A percentile compares a stretch with the other conserved stretches of the same genome.
phyloP scores from a whole-genome alignment of 345 rosid species.

The Brassica nigra region DNA sequence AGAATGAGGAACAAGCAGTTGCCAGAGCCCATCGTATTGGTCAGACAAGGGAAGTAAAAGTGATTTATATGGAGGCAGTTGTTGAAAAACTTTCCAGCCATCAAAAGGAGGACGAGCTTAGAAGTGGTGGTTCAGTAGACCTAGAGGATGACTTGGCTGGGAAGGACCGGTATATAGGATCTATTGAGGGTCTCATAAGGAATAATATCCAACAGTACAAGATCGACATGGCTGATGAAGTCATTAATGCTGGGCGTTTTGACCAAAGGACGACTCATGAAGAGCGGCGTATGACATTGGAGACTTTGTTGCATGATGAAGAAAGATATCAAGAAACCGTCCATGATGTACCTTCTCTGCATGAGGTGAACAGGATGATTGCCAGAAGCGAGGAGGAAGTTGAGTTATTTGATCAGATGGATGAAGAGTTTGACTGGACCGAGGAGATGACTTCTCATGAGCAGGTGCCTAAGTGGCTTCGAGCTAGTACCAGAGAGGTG shows the following conservation, averaged over 20 bases:
- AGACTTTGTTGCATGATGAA: conserved; percentile 95
- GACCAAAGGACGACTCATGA: conserved; percentile 99
- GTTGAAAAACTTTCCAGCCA: conserved; percentile 89
- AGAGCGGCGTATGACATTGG: conserved; percentile 97
- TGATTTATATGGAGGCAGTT: conserved; percentile 99
- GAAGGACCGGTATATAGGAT: conserved; percentile 95
- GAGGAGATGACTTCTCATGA: conserved; percentile 94
- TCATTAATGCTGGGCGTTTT: conserved; percentile 99
- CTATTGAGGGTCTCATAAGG: conserved; percentile 98
- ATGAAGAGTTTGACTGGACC: conserved; percentile 93
- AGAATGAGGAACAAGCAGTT: conserved; percentile 99
- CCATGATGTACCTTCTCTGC: conserved; percentile 97
- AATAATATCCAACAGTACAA: conserved; percentile 98
- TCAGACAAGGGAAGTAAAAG: conserved; percentile 95
- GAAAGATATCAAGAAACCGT: conserved; percentile 99
- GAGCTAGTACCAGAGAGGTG: conserved; percentile 85
- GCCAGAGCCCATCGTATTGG: conserved; percentile 99
- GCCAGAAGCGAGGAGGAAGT: conserved; percentile 96
- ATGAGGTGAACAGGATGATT: conserved; percentile 95
- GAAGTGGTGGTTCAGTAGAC: conserved; percentile 85
- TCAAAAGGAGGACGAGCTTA: conserved; percentile 90
- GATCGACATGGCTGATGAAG: conserved; percentile 99
- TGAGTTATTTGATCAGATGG: conserved; percentile 98
- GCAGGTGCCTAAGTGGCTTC: conserved; percentile 96
- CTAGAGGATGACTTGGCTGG: conserved; percentile 97